phyloP scores from a whole-genome alignment of 345 rosid species.

The Trapa bicornis region DNA sequence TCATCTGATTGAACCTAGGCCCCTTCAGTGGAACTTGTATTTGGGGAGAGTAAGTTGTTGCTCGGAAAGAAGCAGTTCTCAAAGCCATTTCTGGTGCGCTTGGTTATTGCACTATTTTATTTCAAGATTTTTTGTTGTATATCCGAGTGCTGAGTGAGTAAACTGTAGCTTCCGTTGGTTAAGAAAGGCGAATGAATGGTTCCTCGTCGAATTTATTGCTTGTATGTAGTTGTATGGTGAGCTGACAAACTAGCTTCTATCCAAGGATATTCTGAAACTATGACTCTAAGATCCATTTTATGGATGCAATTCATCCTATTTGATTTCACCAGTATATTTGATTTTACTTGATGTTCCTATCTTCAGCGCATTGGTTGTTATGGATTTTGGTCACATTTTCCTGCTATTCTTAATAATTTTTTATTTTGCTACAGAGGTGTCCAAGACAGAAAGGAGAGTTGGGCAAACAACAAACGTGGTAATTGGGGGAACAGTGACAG shows the following conservation, averaged over 20 bases:
- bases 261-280: too few species aligned
- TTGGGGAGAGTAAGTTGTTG: neutral
- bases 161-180: neutral
- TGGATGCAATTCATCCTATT: neutral
- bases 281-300: neutral
- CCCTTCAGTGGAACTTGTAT: conserved; percentile 17
- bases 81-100: conserved; percentile 79
- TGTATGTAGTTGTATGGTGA: neutral
- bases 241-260: neutral
- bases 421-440: conserved; percentile 48
- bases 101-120: neutral
- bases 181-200: neutral
- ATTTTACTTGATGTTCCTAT: neutral
- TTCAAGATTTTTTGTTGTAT: neutral
- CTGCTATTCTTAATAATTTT: neutral
- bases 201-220: neutral
- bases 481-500: conserved; percentile 85
- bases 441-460: conserved; percentile 83
- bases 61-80: conserved; percentile 61
- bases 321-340: neutral
- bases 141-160: neutral
- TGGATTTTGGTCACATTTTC: neutral
- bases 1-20: conserved; percentile 40
- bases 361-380: neutral
- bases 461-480: conserved; percentile 91